phyloP scores from a whole-genome alignment of 2,329 filamentous ascomycete genomes.

The Dactylellina sp. region DNA sequence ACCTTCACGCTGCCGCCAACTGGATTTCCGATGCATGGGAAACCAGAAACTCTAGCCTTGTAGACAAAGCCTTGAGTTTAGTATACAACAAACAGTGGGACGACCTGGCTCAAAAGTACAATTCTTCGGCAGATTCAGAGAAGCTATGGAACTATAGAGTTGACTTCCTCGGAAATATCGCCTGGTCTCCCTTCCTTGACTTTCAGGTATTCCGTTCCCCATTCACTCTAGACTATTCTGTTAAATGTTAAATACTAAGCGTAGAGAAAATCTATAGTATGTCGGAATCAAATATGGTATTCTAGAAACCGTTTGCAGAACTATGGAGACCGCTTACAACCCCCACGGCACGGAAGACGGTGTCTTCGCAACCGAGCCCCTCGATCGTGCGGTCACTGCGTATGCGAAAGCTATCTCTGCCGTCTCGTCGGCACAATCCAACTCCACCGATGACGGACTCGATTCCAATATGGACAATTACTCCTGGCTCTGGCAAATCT shows the following conservation, averaged over 20 bases:
- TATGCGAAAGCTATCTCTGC: slow-evolving; percentile 16
- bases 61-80: slow-evolving; percentile 62
- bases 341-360: slow-evolving; percentile 58
- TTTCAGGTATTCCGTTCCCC: slow-evolving; percentile 60
- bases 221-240: too few relatives aligned
- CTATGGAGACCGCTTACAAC: slow-evolving; percentile 62
- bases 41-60: slow-evolving; percentile 60
- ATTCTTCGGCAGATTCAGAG: neutral
- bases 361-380: slow-evolving; percentile 26
- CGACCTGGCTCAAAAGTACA: slow-evolving; percentile 10
- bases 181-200: slow-evolving; percentile 60
- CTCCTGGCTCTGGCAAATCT: slow-evolving; percentile 61
- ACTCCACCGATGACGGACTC: neutral
- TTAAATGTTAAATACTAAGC: too few relatives aligned
- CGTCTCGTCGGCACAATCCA: neutral
- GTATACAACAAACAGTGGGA: slow-evolving; percentile 18
- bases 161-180: slow-evolving; percentile 18
- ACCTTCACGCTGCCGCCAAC: slow-evolving; percentile 48
- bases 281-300: slow-evolving; percentile 63
- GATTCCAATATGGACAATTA: slow-evolving; percentile 9
- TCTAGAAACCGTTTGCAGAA: slow-evolving; percentile 63
- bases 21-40: slow-evolving; percentile 55
- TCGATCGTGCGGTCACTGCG: slow-evolving; percentile 22
- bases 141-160: slow-evolving; percentile 14
- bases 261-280: slow-evolving; percentile 60